Conservation (phyloP, 1,139 yeast genomes). For the Blastobotrys indianensis region DNA sequence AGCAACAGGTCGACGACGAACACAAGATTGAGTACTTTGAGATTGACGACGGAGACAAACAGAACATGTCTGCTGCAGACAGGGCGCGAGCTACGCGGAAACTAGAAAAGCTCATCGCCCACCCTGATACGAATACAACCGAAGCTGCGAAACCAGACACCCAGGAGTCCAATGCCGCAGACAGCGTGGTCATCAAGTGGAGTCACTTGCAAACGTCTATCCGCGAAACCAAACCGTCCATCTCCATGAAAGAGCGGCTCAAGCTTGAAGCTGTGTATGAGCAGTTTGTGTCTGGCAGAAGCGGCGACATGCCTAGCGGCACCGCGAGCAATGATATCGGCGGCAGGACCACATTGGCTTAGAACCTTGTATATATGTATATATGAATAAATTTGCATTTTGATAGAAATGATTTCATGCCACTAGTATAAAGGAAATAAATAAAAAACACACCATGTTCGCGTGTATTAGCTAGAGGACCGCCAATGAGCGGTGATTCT, state of each 20-base stretch:
- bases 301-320: conserved; percentile 88
- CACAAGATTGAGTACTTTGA: conserved; percentile 34
- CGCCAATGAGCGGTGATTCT: not conserved
- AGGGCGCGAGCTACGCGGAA: conserved; percentile 29
- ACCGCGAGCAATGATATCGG: conserved; percentile 78
- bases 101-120: conserved; percentile 9
- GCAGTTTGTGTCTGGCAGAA: conserved; percentile 71
- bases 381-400: not conserved
- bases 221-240: conserved; percentile 78
- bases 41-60: conserved; percentile 20
- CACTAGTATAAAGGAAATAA: no score
- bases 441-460: no score
- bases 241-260: conserved; percentile 61
- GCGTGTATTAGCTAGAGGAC: not conserved
- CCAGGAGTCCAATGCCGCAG: conserved; percentile 8
- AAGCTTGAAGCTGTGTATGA: conserved; percentile 62
- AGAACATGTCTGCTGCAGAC: conserved; percentile 33
- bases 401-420: not conserved
- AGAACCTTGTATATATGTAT: conserved; percentile 13
- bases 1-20: conserved; percentile 25
- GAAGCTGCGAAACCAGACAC: conserved; percentile 2
- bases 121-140: conserved; percentile 3
- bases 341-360: conserved; percentile 73
- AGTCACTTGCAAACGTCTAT: conserved; percentile 60
- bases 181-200: conserved; percentile 41